phyloP scores from a whole-genome alignment of 2,329 filamentous ascomycete genomes.

The Fusarium pininemorale region DNA sequence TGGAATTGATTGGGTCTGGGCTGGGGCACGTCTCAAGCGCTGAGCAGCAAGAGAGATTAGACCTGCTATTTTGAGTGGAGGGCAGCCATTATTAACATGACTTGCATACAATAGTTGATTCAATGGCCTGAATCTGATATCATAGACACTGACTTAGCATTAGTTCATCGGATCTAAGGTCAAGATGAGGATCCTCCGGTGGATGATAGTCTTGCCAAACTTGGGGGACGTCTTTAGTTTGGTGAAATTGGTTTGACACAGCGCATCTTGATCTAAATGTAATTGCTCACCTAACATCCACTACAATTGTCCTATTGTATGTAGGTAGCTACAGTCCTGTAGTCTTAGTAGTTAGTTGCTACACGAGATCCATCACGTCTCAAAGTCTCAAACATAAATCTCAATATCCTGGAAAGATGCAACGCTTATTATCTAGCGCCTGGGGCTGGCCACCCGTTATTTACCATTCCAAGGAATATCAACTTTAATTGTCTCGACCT shows the following conservation, averaged over 20 bases:
- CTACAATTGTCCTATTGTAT: neutral
- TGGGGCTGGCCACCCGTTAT: constrained; percentile 36
- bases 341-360: neutral
- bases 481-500: constrained; percentile 7
- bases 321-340: neutral
- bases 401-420: constrained; percentile 9
- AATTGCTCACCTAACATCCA: neutral
- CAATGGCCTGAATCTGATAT: constrained; percentile 25
- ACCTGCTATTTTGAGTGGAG: constrained; percentile 39
- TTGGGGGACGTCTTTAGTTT: neutral
- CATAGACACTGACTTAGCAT: constrained; percentile 20
- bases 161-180: constrained; percentile 1
- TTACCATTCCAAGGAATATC: constrained; percentile 36
- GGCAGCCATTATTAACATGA: constrained; percentile 33
- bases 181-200: neutral
- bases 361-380: constrained; percentile 23
- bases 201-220: neutral
- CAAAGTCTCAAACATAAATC: constrained; percentile 7
- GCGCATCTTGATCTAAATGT: neutral
- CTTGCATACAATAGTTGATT: constrained; percentile 40
- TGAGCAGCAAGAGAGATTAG: constrained; percentile 41
- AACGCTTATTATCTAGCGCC: constrained; percentile 34
- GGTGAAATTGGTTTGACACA: constrained; percentile 9
- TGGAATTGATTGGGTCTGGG: constrained; percentile 37
- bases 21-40: constrained; percentile 37